Evolutionary conservation across 805 yeast species (phyloP).

Genomic region (Starmerella scarabaei): DNA sequence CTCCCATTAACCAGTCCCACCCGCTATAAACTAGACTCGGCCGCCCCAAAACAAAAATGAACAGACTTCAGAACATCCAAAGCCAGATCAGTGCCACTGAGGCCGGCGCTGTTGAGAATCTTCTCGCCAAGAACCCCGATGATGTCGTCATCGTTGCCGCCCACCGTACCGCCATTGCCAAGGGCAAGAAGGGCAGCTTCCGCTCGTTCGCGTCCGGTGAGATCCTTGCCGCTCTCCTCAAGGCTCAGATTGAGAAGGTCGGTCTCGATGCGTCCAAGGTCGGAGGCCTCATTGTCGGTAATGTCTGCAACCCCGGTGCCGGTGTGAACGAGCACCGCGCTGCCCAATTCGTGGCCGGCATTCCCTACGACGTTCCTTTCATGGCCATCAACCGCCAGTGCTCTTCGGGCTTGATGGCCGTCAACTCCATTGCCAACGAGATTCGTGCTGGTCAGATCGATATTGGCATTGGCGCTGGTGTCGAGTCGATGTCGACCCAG

Average conservation of each 20-base stretch:
- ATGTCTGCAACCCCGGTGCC: conserved; percentile 82
- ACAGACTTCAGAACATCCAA: conserved; percentile 26
- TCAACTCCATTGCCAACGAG: conserved; percentile 79
- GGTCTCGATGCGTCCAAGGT: conserved; percentile 44
- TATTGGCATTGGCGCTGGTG: conserved; percentile 85
- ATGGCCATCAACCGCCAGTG: conserved; percentile 86
- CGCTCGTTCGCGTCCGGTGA: conserved; percentile 75
- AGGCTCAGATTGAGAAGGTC: conserved; percentile 44
- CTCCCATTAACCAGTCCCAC: not conserved
- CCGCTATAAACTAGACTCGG: not conserved
- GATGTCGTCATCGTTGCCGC: conserved; percentile 89
- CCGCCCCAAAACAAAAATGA: conserved; percentile 20
- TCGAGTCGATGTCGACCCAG: conserved; percentile 83
- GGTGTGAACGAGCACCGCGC: conserved; percentile 94
- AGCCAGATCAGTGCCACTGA: conserved; percentile 25
- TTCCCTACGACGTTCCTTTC: conserved; percentile 69
- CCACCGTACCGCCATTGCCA: conserved; percentile 78
- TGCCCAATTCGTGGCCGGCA: conserved; percentile 80
- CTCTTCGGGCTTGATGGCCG: conserved; percentile 85
- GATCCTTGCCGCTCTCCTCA: conserved; percentile 51
- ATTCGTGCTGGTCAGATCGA: conserved; percentile 78
- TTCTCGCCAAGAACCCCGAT: conserved; percentile 52
- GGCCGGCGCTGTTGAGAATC: conserved; percentile 26
- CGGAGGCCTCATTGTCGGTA: conserved; percentile 82
- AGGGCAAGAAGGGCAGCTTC: conserved; percentile 76